Evolutionary conservation across 805 yeast genomes (phyloP), one percentile per base, ranked within the genome.

Genomic region (Komagataella mondaviorum): DNA sequence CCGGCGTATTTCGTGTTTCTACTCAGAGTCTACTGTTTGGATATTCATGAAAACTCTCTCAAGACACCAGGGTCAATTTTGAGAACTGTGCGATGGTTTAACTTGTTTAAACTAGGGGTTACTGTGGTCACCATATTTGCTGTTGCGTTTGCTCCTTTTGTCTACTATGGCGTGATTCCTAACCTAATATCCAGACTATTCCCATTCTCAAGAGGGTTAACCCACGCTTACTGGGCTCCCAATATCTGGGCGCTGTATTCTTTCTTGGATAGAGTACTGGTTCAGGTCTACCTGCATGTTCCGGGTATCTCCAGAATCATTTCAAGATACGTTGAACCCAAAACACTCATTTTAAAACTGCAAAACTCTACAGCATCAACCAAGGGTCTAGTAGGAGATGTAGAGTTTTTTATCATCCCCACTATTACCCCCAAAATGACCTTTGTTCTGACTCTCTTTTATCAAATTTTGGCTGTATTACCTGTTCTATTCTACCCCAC

Each of bases 141-240:
- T 0, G 60, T 80, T 5, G 88, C 96, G 7, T 88, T 90, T 70
- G 84, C 73, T 1, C 98, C 98, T 1, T 90, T 90, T 60, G 64
- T 76, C 6, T 77, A 76, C 58, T 71, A 77, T 57, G 71, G 73
- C 1, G 85, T 81, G 39, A 59, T 85, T 49, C 83, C 85, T 0
- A 79, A 87, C 55, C 66, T 93, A 16, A 48, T 88, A 6, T 61
- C 69, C 4, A 73, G 99, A 48, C 68, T 93, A 36, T 93, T 93
- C 67, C 99, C 99, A 5, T 91, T 91, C 63, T 84, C 95, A 49
- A 74, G 98, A 63, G 98, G 98, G 1, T 72, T 93, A 44, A 93
- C 97, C 4, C 99, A 93, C 67, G 96, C 98, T 0, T 93, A 93
- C 68, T 93, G 99, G 98, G 98, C 99, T 1, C 98, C 99, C 14